Percentiles rank a stretch among this genome's conserved stretches.
Conservation (phyloP, 2,329 filamentous ascomycete species). For the Cladophialophora carrionii region DNA sequence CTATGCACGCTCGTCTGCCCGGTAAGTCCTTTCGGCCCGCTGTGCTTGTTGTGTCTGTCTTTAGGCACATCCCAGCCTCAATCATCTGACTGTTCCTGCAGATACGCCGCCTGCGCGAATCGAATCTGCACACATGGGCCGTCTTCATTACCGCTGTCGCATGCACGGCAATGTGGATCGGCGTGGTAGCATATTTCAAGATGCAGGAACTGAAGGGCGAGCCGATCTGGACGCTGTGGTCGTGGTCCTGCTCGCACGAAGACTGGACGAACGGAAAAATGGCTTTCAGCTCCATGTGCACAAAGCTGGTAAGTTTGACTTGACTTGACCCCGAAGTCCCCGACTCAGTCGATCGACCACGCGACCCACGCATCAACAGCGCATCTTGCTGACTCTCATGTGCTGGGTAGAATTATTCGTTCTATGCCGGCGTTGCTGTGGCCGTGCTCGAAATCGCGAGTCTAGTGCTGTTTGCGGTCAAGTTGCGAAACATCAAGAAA, state of each 20-base stretch:
- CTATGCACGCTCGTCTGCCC: neutral
- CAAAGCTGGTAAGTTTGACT: constrained; percentile 28
- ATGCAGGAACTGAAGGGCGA: constrained; percentile 8
- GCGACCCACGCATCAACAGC: neutral
- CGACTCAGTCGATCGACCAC: neutral
- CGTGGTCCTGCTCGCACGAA: constrained; percentile 15
- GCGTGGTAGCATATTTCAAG: constrained; percentile 18
- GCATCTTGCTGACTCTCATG: neutral
- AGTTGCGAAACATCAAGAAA: constrained; percentile 4
- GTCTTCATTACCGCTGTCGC: constrained; percentile 16
- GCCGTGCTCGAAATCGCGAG: neutral
- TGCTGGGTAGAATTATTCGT: constrained; percentile 3
- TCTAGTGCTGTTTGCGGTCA: neutral
- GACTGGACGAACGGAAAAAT: constrained; percentile 16
- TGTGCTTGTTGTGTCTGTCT: neutral
- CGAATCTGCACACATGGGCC: constrained; percentile 12
- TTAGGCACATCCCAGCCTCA: neutral
- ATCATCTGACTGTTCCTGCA: neutral
- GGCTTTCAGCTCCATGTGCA: constrained; percentile 19
- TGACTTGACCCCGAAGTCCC: neutral
- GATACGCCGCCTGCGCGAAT: constrained; percentile 18
- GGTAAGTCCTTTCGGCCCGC: neutral
- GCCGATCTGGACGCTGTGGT: constrained; percentile 19
- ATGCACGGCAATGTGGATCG: constrained; percentile 11
- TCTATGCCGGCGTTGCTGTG: constrained; percentile 5